A percentile compares a stretch with the other conserved stretches of the same genome.
Evolutionary conservation across 306 rosid genomes (phyloP).

Genomic region (Casuarina glauca): DNA sequence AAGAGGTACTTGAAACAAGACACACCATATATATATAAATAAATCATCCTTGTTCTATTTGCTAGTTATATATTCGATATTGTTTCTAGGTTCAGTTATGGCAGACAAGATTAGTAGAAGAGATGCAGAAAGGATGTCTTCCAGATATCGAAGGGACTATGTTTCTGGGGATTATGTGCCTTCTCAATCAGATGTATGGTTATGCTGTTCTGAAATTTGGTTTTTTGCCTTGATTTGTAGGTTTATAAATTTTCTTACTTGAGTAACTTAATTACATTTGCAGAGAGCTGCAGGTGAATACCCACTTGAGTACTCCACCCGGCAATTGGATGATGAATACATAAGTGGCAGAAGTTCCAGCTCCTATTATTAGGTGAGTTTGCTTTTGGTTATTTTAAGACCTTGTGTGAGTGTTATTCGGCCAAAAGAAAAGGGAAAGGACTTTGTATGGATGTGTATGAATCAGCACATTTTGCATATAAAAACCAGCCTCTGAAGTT

Average conservation of each 20-base stretch:
- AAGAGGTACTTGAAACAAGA: constrained; percentile 6
- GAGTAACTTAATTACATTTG: not conserved
- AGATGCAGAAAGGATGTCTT: not conserved
- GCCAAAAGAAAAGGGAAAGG: not conserved
- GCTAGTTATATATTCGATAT: not conserved
- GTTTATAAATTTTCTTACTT: not conserved
- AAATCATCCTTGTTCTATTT: not conserved
- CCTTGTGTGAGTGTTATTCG: not conserved
- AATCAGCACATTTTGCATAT: constrained; percentile 6
- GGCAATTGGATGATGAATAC: not conserved
- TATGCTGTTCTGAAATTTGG: not conserved
- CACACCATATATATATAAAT: not conserved
- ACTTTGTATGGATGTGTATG: not conserved
- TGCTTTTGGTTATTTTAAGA: not conserved
- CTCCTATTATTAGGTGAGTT: constrained; percentile 13
- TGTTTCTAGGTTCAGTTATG: not conserved
- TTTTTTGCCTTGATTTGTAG: not conserved
- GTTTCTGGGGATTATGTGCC: constrained; percentile 5
- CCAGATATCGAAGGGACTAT: constrained; percentile 8
- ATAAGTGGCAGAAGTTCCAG: constrained; percentile 7
- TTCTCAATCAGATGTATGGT: constrained; percentile 6
- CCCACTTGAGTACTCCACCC: constrained; percentile 2
- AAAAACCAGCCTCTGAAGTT: not conserved
- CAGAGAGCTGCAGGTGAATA: constrained; percentile 5
- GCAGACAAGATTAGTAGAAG: constrained; percentile 8